Conservation (phyloP, 2,329 filamentous ascomycete species). For the Epichloe aotearoae region DNA sequence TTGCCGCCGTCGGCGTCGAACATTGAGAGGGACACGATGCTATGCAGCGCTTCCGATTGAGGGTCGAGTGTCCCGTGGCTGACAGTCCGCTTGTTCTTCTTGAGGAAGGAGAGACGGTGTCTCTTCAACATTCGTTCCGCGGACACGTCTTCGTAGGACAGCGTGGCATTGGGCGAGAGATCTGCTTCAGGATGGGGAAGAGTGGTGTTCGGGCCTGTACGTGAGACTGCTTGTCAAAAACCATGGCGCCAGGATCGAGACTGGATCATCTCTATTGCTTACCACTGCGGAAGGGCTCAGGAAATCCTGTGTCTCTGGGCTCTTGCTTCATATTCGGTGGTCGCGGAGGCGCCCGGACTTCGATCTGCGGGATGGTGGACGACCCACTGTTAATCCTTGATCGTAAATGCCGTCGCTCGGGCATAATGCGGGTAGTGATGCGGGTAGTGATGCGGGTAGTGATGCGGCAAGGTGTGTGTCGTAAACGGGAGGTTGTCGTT, state of each 20-base stretch:
- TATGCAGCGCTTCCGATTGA: conserved; percentile 19
- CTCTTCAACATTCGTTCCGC: conserved; percentile 28
- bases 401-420: not conserved
- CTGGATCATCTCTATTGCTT: conserved; percentile 11
- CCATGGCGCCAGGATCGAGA: not conserved
- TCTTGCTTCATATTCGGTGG: conserved; percentile 11
- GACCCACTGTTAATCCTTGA: conserved; percentile 3
- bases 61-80: conserved; percentile 32
- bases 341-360: conserved; percentile 16
- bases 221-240: not conserved
- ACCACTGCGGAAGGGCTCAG: conserved; percentile 36
- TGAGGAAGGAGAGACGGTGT: conserved; percentile 32
- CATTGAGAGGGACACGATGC: conserved; percentile 20
- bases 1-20: conserved; percentile 13
- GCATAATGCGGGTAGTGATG: conserved; percentile 1
- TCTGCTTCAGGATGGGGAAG: conserved; percentile 49
- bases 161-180: conserved; percentile 40
- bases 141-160: conserved; percentile 40
- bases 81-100: conserved; percentile 32
- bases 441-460: not conserved
- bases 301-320: conserved; percentile 36
- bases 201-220: conserved; percentile 42
- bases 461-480: not conserved
- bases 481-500: not conserved
- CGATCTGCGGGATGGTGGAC: conserved; percentile 10